phyloP scores from a whole-genome alignment of 345 rosid genomes.

The Syzygium jambos region DNA sequence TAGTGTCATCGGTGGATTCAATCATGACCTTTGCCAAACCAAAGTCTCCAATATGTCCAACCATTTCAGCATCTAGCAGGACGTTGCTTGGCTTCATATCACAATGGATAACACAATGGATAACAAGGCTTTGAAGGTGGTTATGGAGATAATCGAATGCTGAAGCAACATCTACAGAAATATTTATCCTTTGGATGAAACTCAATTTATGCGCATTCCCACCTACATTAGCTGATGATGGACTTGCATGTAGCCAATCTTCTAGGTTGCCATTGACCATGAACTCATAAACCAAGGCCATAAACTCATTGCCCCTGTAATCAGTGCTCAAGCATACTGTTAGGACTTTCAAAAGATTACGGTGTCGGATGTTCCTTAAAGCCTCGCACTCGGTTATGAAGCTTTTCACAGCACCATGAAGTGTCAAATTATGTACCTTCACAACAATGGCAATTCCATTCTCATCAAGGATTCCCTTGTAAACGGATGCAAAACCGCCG shows the following conservation, averaged over 20 bases:
- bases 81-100: neutral
- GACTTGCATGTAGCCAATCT: neutral
- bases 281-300: neutral
- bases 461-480: neutral
- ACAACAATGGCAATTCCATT: neutral
- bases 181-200: neutral
- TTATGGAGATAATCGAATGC: slow-evolving; percentile 15
- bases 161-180: neutral
- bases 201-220: neutral
- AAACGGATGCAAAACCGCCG: neutral
- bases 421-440: neutral
- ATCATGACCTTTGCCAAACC: neutral
- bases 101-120: too few relatives aligned
- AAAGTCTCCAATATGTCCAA: neutral
- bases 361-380: neutral
- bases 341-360: neutral
- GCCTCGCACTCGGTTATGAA: neutral
- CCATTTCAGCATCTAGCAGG: neutral
- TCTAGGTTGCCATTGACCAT: neutral
- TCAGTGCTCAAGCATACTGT: neutral
- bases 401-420: neutral
- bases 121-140: neutral
- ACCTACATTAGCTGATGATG: neutral
- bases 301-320: neutral
- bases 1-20: neutral